These are phyloP conservation scores for Sordariomycetes sp. DNA, from an alignment of 2,329 filamentous ascomycete species.

Conservation along the genomic window DNA sequence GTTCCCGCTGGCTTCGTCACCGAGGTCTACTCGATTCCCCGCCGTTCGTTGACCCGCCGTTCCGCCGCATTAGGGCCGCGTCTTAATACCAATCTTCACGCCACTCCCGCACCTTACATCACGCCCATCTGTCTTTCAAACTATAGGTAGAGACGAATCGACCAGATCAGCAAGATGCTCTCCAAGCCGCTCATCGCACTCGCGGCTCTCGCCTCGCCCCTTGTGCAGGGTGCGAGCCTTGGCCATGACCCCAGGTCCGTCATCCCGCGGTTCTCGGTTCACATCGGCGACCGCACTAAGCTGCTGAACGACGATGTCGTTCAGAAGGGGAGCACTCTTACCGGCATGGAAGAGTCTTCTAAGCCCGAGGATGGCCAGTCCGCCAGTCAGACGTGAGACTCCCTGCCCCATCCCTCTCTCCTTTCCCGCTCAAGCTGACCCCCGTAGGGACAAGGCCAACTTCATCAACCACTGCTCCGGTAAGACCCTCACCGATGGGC, in stretches of 20 bases:
- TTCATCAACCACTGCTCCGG: conserved; percentile 48
- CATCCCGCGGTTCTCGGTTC: background rate
- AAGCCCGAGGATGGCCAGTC: background rate
- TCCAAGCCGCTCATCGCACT: background rate
- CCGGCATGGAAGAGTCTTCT: background rate
- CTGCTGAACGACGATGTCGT: background rate
- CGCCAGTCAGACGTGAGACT: background rate
- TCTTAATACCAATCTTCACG: too few relatives aligned
- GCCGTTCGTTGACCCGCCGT: too few relatives aligned
- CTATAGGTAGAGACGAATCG: background rate
- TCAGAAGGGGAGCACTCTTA: background rate
- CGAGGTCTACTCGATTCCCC: too few relatives aligned
- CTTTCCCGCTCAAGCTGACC: background rate
- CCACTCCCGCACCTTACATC: background rate
- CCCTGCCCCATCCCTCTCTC: background rate
- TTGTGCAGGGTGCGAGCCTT: background rate
- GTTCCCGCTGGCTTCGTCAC: too few relatives aligned
- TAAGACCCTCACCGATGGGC: conserved; percentile 39
- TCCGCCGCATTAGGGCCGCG: too few relatives aligned
- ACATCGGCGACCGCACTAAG: background rate
- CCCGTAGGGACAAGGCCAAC: conserved; percentile 30
- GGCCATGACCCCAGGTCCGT: background rate
- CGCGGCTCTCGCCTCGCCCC: background rate
- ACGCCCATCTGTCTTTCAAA: background rate
- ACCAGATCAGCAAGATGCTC: background rate